Percentiles rank a stretch among this genome's conserved stretches.
Conservation (phyloP, 148 eudicot species). For the Suaeda aralocaspica region DNA sequence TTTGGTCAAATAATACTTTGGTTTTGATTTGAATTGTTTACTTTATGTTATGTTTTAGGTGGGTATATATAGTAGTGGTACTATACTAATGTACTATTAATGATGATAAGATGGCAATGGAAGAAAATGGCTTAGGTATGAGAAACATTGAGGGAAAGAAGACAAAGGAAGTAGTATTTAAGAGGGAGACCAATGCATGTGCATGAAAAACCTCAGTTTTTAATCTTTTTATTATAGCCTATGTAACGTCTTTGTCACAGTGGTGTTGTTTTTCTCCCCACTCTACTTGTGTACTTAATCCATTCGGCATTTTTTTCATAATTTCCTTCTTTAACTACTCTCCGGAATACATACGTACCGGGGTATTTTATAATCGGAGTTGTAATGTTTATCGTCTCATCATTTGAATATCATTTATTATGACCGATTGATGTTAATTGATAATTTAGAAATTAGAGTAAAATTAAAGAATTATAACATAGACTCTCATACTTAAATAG, state of each 20-base stretch:
- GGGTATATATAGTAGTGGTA: conserved; percentile 15
- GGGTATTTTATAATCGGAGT: no score
- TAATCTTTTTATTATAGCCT: neutral
- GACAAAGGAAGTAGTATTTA: conserved; percentile 10
- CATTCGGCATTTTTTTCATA: neutral
- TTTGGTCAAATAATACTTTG: conserved; percentile 12
- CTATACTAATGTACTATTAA: neutral
- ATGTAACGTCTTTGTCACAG: conserved; percentile 21
- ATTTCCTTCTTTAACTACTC: no score
- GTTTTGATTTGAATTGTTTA: no score
- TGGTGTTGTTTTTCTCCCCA: conserved; percentile 6
- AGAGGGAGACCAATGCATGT: conserved; percentile 27
- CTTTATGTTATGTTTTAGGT: neutral
- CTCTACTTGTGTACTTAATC: neutral
- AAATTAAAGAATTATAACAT: no score
- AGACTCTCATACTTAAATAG: no score
- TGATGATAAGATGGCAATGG: conserved; percentile 17
- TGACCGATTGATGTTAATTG: no score
- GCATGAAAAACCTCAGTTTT: neutral
- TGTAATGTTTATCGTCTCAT: no score
- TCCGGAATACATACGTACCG: no score
- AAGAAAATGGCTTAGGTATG: conserved; percentile 1
- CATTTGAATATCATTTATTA: no score
- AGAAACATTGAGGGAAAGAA: conserved; percentile 8
- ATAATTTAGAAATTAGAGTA: no score